Percentiles rank a stretch among this genome's conserved stretches.
Conservation (phyloP, 495 filamentous ascomycete species). For the Chaetomidium leptoderma region DNA sequence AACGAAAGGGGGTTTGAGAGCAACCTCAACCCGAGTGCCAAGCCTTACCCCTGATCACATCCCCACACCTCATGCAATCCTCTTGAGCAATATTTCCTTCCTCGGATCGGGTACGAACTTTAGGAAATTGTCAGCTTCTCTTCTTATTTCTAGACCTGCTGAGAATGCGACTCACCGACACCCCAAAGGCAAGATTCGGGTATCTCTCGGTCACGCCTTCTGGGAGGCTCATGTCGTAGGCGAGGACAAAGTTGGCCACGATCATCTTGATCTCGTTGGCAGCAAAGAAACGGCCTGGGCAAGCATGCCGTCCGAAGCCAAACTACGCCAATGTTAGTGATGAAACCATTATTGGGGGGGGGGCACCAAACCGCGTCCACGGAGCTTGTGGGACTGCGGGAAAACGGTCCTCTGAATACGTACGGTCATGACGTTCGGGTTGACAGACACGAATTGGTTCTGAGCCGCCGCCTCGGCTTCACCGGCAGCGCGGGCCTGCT, state of each 20-base stretch:
- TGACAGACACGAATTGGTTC: constrained; percentile 43
- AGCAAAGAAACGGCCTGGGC: constrained; percentile 58
- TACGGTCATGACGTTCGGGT: constrained; percentile 31
- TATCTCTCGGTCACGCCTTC: constrained; percentile 24
- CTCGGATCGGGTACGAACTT: constrained; percentile 14
- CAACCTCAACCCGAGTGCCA: too few relatives aligned
- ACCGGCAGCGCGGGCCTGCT: constrained; percentile 31
- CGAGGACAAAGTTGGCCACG: constrained; percentile 49
- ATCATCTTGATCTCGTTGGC: constrained; percentile 53
- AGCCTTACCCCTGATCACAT: not conserved
- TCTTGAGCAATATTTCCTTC: constrained; percentile 4
- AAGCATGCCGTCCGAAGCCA: constrained; percentile 53
- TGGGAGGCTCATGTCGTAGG: constrained; percentile 50
- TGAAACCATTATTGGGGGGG: too few relatives aligned
- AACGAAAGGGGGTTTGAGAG: too few relatives aligned
- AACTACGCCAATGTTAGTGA: constrained; percentile 27
- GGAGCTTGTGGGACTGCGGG: too few relatives aligned
- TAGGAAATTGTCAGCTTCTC: not conserved
- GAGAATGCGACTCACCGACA: constrained; percentile 10
- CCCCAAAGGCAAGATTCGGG: constrained; percentile 18
- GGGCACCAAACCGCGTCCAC: too few relatives aligned
- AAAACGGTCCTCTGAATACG: too few relatives aligned
- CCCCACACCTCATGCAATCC: not conserved
- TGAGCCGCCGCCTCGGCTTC: constrained; percentile 26
- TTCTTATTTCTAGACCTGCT: too few relatives aligned